phyloP scores from a whole-genome alignment of 192 early-diverging fungal genomes.

The Entomortierella parvispora region DNA sequence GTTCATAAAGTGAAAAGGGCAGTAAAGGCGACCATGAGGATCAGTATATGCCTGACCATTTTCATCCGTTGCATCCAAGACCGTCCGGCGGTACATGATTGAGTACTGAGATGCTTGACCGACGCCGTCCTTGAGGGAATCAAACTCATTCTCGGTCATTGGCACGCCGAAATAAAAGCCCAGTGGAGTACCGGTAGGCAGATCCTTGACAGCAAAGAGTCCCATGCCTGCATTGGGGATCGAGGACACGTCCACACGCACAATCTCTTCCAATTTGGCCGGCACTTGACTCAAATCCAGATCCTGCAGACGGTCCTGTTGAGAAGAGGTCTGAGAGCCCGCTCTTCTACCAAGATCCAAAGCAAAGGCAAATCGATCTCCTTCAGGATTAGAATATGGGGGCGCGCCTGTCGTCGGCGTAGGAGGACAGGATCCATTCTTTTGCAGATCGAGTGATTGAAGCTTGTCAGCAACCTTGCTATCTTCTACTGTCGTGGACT shows the following conservation, averaged over 20 bases:
- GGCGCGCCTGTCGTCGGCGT: conserved; percentile 16
- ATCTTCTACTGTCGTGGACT: conserved; percentile 12
- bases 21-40: conserved; percentile 66
- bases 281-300: conserved; percentile 67
- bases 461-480: conserved; percentile 5
- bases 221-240: conserved; percentile 81
- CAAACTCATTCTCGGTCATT: conserved; percentile 96
- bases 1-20: conserved; percentile 96
- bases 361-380: too few species aligned
- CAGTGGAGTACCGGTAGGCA: conserved; percentile 79
- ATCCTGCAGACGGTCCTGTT: conserved; percentile 35
- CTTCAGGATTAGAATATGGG: neutral
- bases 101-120: conserved; percentile 87
- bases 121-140: conserved; percentile 83
- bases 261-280: conserved; percentile 64
- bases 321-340: too few species aligned
- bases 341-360: too few species aligned
- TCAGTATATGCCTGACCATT: conserved; percentile 80
- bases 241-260: conserved; percentile 67
- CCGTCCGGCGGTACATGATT: conserved; percentile 90
- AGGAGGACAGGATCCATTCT: conserved; percentile 21
- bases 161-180: conserved; percentile 97
- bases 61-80: conserved; percentile 91
- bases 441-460: conserved; percentile 14
- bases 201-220: conserved; percentile 73